These are phyloP conservation scores for Eurotiales sp. DNA, from an alignment of 2,329 filamentous ascomycete species.

Conservation along the genomic window DNA sequence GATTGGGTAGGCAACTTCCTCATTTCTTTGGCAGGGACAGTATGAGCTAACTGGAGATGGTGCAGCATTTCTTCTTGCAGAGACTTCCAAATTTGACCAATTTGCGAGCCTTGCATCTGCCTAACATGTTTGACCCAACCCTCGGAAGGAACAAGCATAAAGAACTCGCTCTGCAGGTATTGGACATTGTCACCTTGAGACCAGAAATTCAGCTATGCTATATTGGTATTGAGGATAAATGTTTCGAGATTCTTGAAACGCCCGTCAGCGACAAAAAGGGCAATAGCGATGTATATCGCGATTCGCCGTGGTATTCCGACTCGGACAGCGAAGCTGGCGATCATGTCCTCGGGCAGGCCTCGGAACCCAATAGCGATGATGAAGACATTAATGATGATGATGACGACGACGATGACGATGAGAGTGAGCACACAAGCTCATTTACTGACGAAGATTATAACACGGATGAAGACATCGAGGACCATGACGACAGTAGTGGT, in stretches of 20 bases:
- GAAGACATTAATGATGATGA: slow-evolving; percentile 49
- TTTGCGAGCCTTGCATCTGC: slow-evolving; percentile 67
- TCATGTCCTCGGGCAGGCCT: slow-evolving; percentile 17
- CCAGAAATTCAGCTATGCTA: slow-evolving; percentile 75
- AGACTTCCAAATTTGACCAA: slow-evolving; percentile 67
- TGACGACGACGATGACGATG: slow-evolving; percentile 46
- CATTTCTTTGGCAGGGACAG: slow-evolving; percentile 12
- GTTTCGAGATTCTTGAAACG: slow-evolving; percentile 74
- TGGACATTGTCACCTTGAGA: slow-evolving; percentile 72
- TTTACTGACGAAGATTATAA: slow-evolving; percentile 41
- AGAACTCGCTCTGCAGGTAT: slow-evolving; percentile 71
- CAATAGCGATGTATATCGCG: slow-evolving; percentile 12
- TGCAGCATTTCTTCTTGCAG: slow-evolving; percentile 73
- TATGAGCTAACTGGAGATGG: slow-evolving; percentile 12
- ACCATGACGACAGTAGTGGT: slow-evolving; percentile 46
- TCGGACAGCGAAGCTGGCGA: slow-evolving; percentile 37
- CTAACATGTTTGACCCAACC: slow-evolving; percentile 62
- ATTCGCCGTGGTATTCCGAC: slow-evolving; percentile 15
- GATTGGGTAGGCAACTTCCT: slow-evolving; percentile 61
- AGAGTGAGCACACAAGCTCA: slow-evolving; percentile 32
- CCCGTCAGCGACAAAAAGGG: slow-evolving; percentile 34
- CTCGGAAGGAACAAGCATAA: slow-evolving; percentile 52
- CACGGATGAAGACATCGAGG: slow-evolving; percentile 47
- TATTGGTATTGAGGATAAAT: slow-evolving; percentile 71
- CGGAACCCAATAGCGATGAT: slow-evolving; percentile 31